A percentile compares a stretch with the other conserved stretches of the same genome.
These are phyloP conservation scores for Leishmania turanica DNA, from an alignment of 208 protist genomes.

Conservation along the genomic window DNA sequence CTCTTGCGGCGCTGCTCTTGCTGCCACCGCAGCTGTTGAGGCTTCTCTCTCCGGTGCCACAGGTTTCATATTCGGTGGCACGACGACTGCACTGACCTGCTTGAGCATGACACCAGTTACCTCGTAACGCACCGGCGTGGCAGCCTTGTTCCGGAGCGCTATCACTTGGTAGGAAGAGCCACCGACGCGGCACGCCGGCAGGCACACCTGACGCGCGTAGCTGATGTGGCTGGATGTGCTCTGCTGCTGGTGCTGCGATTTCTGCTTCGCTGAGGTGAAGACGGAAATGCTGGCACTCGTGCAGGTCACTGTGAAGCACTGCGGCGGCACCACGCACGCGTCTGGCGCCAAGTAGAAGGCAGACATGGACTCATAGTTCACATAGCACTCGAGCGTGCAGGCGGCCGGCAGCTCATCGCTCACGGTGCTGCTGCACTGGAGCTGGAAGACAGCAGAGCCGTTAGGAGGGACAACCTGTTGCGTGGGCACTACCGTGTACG, in stretches of 20 bases:
- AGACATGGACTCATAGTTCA: constrained; percentile 86
- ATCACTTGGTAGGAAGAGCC: constrained; percentile 60
- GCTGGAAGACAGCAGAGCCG: constrained; percentile 30
- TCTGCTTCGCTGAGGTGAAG: constrained; percentile 1
- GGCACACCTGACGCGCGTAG: constrained; percentile 25
- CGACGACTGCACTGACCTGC: constrained; percentile 49
- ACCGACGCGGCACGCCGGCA: constrained; percentile 59
- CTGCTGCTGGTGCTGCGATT: not conserved
- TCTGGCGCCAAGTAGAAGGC: constrained; percentile 77
- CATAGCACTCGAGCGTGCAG: constrained; percentile 88
- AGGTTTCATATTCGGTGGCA: constrained; percentile 13
- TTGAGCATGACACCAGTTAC: constrained; percentile 38
- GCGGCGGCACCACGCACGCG: constrained; percentile 72
- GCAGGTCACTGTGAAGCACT: constrained; percentile 77
- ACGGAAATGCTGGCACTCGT: constrained; percentile 3
- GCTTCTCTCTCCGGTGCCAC: not conserved
- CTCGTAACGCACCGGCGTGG: constrained; percentile 56
- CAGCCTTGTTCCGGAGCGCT: constrained; percentile 62
- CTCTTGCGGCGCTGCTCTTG: constrained; percentile 11
- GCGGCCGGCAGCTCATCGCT: constrained; percentile 14
- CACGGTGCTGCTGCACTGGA: constrained; percentile 19
- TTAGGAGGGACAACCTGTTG: constrained; percentile 60
- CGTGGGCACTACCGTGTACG: constrained; percentile 61
- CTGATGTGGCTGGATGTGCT: constrained; percentile 15
- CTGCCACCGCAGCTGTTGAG: not conserved